A percentile compares a stretch with the other conserved stretches of the same genome.
These are phyloP conservation scores for Laguncularia racemosa DNA, from an alignment of 345 rosid species.

Conservation along the genomic window DNA sequence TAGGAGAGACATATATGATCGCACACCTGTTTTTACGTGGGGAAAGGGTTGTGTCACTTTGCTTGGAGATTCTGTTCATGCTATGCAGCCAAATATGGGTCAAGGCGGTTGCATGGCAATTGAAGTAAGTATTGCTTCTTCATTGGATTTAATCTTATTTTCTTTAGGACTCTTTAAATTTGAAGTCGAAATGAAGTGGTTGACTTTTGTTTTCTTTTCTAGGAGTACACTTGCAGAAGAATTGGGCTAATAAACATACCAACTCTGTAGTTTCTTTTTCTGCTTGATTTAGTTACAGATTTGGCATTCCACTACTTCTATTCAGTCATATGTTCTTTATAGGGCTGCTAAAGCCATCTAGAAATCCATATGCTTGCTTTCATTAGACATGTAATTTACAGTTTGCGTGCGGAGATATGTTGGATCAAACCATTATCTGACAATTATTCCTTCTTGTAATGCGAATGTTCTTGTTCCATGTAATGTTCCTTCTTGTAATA, in stretches of 20 bases:
- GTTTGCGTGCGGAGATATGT: neutral
- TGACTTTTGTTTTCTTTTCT: no score
- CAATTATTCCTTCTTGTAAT: no score
- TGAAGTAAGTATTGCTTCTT: conserved; percentile 43
- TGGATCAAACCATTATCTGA: no score
- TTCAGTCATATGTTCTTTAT: neutral
- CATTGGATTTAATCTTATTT: neutral
- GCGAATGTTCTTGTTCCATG: no score
- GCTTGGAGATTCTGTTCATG: conserved; percentile 91
- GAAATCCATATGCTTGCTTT: neutral
- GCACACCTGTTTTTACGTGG: conserved; percentile 65
- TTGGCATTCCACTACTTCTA: neutral
- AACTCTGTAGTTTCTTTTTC: no score
- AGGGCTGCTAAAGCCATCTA: no score
- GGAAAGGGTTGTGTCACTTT: conserved; percentile 88
- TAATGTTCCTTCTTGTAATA: no score
- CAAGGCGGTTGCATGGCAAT: conserved; percentile 99
- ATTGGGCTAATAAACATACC: no score
- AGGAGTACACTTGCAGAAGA: no score
- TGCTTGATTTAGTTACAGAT: no score
- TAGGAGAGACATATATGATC: conserved; percentile 86
- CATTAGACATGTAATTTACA: neutral
- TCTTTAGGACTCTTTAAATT: no score
- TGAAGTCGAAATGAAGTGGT: no score
- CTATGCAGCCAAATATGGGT: conserved; percentile 95